These are phyloP conservation scores for Stropharia rugosoannulata DNA, from an alignment of 768 basidiomycete genomes.

Conservation along the genomic window DNA sequence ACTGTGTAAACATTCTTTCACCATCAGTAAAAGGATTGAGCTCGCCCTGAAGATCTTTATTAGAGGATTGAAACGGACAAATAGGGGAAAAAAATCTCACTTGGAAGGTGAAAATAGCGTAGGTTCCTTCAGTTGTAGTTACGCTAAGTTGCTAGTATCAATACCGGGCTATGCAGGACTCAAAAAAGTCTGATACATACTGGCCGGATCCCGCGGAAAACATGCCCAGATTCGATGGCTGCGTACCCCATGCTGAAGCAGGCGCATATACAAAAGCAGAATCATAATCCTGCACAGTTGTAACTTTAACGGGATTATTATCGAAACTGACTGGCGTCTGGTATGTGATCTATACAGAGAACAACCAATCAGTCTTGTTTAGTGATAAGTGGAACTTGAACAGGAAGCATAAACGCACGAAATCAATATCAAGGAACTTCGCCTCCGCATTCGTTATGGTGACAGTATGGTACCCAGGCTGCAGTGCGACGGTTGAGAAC, in stretches of 20 bases:
- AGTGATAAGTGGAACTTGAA: neutral
- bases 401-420: slow-evolving; percentile 28
- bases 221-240: slow-evolving; percentile 31
- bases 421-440: slow-evolving; percentile 45
- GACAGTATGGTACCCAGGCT: slow-evolving; percentile 35
- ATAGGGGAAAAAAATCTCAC: slow-evolving; percentile 6
- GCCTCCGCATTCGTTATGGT: slow-evolving; percentile 29
- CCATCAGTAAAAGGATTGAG: neutral
- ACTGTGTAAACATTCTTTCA: neutral
- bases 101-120: slow-evolving; percentile 23
- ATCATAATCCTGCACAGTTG: slow-evolving; percentile 33
- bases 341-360: slow-evolving; percentile 30
- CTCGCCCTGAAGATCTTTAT: neutral
- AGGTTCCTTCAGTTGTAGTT: slow-evolving; percentile 20
- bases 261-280: slow-evolving; percentile 35
- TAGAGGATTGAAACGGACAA: neutral
- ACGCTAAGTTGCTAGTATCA: slow-evolving; percentile 12
- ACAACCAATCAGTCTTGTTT: neutral
- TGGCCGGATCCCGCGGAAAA: slow-evolving; percentile 47
- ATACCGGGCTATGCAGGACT: neutral
- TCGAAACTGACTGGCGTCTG: slow-evolving; percentile 24
- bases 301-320: slow-evolving; percentile 22
- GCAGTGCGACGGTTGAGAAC: slow-evolving; percentile 33
- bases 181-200: slow-evolving; percentile 23
- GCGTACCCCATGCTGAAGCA: slow-evolving; percentile 30